These are phyloP conservation scores for Phaeosphaeriaceae sp. DNA, from an alignment of 2,329 filamentous ascomycete genomes.

Conservation along the genomic window DNA sequence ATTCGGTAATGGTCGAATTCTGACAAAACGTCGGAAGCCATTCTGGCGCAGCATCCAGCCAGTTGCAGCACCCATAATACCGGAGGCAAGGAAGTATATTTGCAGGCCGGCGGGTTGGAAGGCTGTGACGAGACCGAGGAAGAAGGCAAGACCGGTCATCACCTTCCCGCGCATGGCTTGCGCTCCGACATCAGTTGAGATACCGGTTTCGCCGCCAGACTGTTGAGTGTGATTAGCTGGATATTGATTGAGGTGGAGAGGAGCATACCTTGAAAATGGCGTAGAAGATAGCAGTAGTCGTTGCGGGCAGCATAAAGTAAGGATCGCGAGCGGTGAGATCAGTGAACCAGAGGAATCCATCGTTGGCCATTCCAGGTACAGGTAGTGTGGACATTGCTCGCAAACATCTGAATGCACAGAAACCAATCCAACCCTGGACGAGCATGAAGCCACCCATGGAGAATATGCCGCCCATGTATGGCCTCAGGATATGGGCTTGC, in stretches of 20 bases:
- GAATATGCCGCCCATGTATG: conserved; percentile 23
- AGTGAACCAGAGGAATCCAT: conserved; percentile 77
- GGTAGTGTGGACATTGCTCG: conserved; percentile 77
- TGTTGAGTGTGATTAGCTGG: conserved; percentile 35
- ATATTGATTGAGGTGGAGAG: conserved; percentile 10
- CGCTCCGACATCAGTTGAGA: conserved; percentile 24
- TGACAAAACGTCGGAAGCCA: conserved; percentile 46
- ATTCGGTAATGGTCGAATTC: conserved; percentile 40
- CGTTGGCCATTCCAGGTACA: conserved; percentile 77
- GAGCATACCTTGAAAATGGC: conserved; percentile 64
- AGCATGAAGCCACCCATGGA: conserved; percentile 62
- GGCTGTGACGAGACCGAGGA: conserved; percentile 62
- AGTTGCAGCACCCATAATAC: conserved; percentile 50
- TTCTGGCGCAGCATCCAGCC: conserved; percentile 47
- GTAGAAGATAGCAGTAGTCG: conserved; percentile 65
- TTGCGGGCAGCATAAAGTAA: conserved; percentile 73
- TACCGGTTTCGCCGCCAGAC: conserved; percentile 59
- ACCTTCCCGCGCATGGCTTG: conserved; percentile 48
- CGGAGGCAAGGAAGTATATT: conserved; percentile 65
- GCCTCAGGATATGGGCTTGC: conserved; percentile 59
- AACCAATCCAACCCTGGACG: conserved; percentile 73
- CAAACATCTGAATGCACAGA: conserved; percentile 80
- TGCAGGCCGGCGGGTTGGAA: conserved; percentile 66
- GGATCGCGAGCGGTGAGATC: conserved; percentile 82
- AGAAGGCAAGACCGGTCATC: conserved; percentile 58